These are phyloP conservation scores for Cornus florida DNA, from an alignment of 148 eudicot species.

Conservation along the genomic window DNA sequence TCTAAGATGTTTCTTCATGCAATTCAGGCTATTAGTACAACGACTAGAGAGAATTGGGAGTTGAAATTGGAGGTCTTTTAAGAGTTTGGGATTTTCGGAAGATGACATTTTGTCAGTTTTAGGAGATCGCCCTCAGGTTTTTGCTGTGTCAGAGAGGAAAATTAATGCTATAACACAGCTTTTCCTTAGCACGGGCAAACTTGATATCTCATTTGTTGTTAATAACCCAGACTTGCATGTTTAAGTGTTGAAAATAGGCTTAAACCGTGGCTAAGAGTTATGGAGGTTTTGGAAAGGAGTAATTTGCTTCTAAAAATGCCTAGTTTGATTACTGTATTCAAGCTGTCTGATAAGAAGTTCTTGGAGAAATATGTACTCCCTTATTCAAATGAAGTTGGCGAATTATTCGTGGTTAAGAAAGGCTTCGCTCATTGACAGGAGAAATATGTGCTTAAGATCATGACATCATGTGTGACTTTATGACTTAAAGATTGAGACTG, in stretches of 20 bases:
- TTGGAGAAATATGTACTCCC: slow-evolving; percentile 16
- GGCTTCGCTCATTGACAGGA: not conserved
- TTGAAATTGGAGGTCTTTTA: too few species aligned
- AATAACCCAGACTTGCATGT: slow-evolving; percentile 2
- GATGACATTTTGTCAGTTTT: slow-evolving; percentile 15
- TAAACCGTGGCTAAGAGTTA: slow-evolving; percentile 18
- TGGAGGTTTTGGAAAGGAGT: slow-evolving; percentile 18
- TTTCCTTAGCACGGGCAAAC: too few species aligned
- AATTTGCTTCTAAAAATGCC: slow-evolving; percentile 7
- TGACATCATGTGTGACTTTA: too few species aligned
- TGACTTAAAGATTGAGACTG: too few species aligned
- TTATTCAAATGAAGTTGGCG: slow-evolving; percentile 15
- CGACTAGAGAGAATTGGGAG: too few species aligned
- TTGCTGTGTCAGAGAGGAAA: not conserved
- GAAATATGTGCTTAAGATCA: not conserved
- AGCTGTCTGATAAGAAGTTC: slow-evolving; percentile 7
- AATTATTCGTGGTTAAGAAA: not conserved
- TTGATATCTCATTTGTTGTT: too few species aligned
- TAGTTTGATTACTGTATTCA: slow-evolving; percentile 8
- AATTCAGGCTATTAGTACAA: too few species aligned
- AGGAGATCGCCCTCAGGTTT: slow-evolving; percentile 18
- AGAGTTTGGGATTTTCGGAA: slow-evolving; percentile 10
- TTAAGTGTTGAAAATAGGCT: slow-evolving; percentile 15
- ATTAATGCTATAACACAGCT: too few species aligned
- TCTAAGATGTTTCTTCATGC: too few species aligned